Percentiles rank a stretch among this genome's conserved stretches.
Conservation (phyloP, 805 yeast species). For the Debaryomyces prosopidis region DNA sequence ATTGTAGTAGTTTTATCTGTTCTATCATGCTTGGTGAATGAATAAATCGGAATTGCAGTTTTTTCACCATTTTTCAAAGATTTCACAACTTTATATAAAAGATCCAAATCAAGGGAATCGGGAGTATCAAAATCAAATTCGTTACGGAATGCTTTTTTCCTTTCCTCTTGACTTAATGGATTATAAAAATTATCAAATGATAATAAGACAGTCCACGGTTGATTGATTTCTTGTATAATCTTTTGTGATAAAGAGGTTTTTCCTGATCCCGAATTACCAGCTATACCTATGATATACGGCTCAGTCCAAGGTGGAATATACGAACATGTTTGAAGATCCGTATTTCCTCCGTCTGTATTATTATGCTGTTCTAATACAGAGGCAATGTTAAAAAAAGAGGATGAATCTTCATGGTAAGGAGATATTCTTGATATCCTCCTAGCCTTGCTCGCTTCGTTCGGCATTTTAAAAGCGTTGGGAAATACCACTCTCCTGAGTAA, state of each 20-base stretch:
- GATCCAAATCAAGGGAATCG: conserved; percentile 76
- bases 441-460: conserved; percentile 5
- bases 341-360: not conserved
- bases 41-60: conserved; percentile 47
- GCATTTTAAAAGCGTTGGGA: not conserved
- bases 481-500: not conserved
- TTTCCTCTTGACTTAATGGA: conserved; percentile 64
- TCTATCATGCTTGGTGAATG: conserved; percentile 67
- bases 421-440: conserved; percentile 23
- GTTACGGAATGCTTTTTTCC: conserved; percentile 61
- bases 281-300: conserved; percentile 49
- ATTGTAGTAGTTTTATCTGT: conserved; percentile 70
- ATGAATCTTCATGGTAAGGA: conserved; percentile 20
- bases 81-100: conserved; percentile 60
- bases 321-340: conserved; percentile 9
- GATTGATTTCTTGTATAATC: conserved; percentile 72
- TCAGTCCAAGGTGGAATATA: conserved; percentile 45
- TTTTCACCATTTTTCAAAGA: conserved; percentile 67
- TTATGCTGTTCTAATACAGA: not conserved
- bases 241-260: conserved; percentile 88
- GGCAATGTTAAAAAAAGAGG: conserved; percentile 25
- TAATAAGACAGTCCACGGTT: conserved; percentile 91
- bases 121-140: conserved; percentile 89
- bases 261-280: conserved; percentile 71
- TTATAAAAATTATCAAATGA: conserved; percentile 91